These are phyloP conservation scores for Colletotrichum tropicicola DNA, from an alignment of 2,329 filamentous ascomycete genomes.

Conservation along the genomic window DNA sequence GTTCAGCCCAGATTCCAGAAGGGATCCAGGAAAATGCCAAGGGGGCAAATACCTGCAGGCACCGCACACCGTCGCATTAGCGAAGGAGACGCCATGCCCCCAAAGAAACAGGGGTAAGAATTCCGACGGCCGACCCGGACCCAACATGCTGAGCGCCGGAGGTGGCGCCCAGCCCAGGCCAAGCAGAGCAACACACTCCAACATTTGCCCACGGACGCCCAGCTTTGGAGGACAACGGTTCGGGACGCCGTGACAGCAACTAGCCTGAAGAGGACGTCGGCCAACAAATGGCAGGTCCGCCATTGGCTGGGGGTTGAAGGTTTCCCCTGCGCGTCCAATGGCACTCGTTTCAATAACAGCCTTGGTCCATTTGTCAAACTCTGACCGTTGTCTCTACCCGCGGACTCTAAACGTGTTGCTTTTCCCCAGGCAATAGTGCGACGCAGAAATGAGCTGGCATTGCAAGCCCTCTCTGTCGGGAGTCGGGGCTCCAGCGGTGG, in stretches of 20 bases:
- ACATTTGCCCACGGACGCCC: constrained; percentile 19
- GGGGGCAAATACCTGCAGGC: constrained; percentile 13
- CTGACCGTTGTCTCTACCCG: not conserved
- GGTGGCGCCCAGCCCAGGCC: no score
- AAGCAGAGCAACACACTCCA: no score
- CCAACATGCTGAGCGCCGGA: constrained; percentile 12
- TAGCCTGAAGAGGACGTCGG: constrained; percentile 15
- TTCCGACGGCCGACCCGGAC: constrained; percentile 25
- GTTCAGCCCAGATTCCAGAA: constrained; percentile 18
- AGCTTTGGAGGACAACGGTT: constrained; percentile 23
- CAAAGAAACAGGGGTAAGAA: constrained; percentile 8
- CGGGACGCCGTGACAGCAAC: constrained; percentile 23
- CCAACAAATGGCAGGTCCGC: constrained; percentile 2
- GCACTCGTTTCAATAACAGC: constrained; percentile 20
- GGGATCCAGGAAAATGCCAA: constrained; percentile 19
- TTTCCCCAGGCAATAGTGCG: constrained; percentile 4
- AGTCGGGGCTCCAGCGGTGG: not conserved
- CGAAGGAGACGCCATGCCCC: not conserved
- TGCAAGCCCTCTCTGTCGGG: no score
- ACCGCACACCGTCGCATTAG: constrained; percentile 16
- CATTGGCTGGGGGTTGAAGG: constrained; percentile 14
- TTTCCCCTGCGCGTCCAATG: not conserved
- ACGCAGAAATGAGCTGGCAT: not conserved
- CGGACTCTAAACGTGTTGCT: not conserved
- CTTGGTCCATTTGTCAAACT: not conserved